A percentile compares a stretch with the other conserved stretches of the same genome.
These are phyloP conservation scores for Mesembryanthemum crystallinum DNA, from an alignment of 148 eudicot genomes.

Conservation along the genomic window DNA sequence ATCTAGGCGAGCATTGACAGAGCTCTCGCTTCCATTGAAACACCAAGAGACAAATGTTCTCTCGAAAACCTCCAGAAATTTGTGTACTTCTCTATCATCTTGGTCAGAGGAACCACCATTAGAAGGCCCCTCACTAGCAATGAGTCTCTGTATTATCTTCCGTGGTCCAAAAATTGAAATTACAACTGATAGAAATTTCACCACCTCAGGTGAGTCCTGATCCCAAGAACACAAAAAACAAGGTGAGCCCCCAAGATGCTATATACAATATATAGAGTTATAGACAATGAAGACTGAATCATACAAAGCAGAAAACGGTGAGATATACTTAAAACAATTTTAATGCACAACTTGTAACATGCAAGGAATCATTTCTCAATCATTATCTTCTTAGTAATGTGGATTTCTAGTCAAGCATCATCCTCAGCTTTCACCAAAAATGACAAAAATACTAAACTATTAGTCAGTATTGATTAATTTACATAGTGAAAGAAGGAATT, in stretches of 20 bases:
- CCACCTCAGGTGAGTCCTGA: slow-evolving; percentile 71
- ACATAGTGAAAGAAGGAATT: not conserved
- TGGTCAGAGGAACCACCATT: slow-evolving; percentile 21
- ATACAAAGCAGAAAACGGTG: not conserved
- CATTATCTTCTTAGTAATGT: not conserved
- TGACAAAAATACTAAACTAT: not conserved
- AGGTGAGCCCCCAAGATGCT: slow-evolving; percentile 12
- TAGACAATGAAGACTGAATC: not conserved
- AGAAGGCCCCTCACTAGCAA: slow-evolving; percentile 23
- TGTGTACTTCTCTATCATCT: slow-evolving; percentile 31
- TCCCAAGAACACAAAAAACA: slow-evolving; percentile 17
- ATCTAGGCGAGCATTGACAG: slow-evolving; percentile 57
- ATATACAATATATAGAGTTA: not conserved
- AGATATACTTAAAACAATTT: not conserved
- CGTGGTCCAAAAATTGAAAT: slow-evolving; percentile 73
- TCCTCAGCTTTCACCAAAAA: not conserved
- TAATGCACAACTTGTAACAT: not conserved
- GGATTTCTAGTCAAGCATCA: slow-evolving; percentile 7
- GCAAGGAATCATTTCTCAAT: not conserved
- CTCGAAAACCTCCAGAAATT: slow-evolving; percentile 61
- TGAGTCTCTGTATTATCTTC: slow-evolving; percentile 41
- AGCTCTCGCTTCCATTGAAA: slow-evolving; percentile 46
- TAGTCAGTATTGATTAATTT: not conserved
- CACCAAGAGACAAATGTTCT: slow-evolving; percentile 78
- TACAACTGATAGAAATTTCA: slow-evolving; percentile 48